Evolutionary conservation across 805 yeast genomes (phyloP).

Genomic region (Ogataea paraovalis): DNA sequence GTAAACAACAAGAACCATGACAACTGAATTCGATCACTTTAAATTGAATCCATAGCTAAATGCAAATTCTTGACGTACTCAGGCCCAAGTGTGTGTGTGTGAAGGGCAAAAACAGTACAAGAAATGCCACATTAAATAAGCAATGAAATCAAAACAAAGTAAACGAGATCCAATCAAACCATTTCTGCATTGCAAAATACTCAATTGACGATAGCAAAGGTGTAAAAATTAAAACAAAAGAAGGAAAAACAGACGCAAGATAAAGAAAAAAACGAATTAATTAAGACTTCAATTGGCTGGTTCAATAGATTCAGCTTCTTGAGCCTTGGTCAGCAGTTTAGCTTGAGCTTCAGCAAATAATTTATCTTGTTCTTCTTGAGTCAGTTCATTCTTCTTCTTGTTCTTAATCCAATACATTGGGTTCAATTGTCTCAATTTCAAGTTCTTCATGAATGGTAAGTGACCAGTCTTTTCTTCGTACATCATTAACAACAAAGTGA

Average conservation of each 20-base stretch:
- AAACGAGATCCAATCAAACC: background rate
- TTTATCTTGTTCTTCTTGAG: slow-evolving; percentile 47
- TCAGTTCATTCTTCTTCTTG: slow-evolving; percentile 57
- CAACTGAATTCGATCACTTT: background rate
- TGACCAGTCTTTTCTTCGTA: slow-evolving; percentile 84
- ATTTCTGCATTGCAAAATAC: background rate
- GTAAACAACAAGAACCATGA: background rate
- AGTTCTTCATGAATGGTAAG: slow-evolving; percentile 59
- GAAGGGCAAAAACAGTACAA: background rate
- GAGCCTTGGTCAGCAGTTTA: slow-evolving; percentile 21
- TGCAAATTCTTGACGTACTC: background rate
- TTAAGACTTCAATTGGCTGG: background rate
- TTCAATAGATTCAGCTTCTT: background rate
- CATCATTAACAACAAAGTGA: slow-evolving; percentile 55
- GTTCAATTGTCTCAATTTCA: slow-evolving; percentile 50
- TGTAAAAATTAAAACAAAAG: background rate
- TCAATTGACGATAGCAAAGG: background rate
- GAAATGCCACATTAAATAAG: background rate
- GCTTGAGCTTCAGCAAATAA: slow-evolving; percentile 44
- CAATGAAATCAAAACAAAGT: background rate
- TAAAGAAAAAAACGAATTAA: background rate
- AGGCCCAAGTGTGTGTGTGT: background rate
- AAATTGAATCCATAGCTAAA: background rate
- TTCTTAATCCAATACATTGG: slow-evolving; percentile 72
- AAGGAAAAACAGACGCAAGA: background rate